Evolutionary conservation across 1,284 basidiomycete species (phyloP), one percentile per base, ranked within the genome.

Genomic region (Cryptococcus deneoformans): DNA sequence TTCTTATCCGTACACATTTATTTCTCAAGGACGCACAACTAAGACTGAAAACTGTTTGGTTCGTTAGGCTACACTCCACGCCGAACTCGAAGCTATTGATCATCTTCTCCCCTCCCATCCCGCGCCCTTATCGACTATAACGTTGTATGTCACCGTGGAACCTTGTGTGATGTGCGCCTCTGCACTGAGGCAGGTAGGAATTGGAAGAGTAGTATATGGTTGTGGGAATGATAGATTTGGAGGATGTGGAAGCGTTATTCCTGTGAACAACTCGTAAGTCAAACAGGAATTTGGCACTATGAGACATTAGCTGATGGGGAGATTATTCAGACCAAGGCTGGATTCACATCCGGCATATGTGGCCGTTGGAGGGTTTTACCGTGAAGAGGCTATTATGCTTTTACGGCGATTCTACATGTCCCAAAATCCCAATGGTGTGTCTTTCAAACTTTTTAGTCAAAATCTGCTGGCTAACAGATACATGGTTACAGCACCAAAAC

Each of bases 141-240:
- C 86, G 2, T 85, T 99, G 16, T 99, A 99, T 75, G 96, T 99
- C 54, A 99, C 96, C 0, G 94, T 99, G 53, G 96, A 99, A 78
- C 96, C 96, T 0, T 99, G 96, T 77, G 92, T 99, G 71, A 99
- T 99, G 96, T 99, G 96, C 67, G 92, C 93, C 5, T 91, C 90
- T 35, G 96, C 95, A 5, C 82, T 99, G 48, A 84, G 95, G 51
- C 95, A 99, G 77, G 80, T 95, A 59, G 94, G 95, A 6, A 93
- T 99, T 70, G 85, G 86, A 57, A 84, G 88, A 58, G 95, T 98
- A 2, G 90, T 87, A 58, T 98, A 92, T 73, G 96, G 96, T 1
- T 96, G 92, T 68, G 90, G 86, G 16, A 99, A 99, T 75, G 95
- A 98, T 67, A 84, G 94, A 54, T 99, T 99, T 67, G 96, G 96